These are phyloP conservation scores for Filosporella fistucella DNA, from an alignment of 495 filamentous ascomycete genomes.

Conservation along the genomic window DNA sequence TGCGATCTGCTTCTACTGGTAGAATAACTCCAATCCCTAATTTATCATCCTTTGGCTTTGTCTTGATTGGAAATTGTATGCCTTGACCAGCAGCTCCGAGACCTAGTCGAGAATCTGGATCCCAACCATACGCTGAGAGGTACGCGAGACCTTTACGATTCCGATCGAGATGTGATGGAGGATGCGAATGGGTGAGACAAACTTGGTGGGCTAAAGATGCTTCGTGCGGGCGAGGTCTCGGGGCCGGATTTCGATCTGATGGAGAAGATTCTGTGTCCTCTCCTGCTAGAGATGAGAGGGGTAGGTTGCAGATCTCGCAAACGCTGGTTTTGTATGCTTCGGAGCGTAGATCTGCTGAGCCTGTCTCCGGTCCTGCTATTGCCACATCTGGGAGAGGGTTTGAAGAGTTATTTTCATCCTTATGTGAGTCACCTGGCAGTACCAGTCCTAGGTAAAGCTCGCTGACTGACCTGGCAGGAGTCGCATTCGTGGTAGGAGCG, in stretches of 20 bases:
- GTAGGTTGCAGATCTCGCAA: slow-evolving; percentile 59
- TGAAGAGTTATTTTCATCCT: background rate
- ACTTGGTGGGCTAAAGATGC: slow-evolving; percentile 77
- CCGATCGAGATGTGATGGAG: slow-evolving; percentile 82
- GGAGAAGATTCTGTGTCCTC: slow-evolving; percentile 2
- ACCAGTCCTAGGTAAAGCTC: slow-evolving; percentile 73
- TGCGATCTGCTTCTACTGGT: slow-evolving; percentile 29
- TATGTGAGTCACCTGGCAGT: slow-evolving; percentile 37
- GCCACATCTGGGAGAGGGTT: background rate
- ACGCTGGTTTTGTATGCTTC: slow-evolving; percentile 8
- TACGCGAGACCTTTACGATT: slow-evolving; percentile 68
- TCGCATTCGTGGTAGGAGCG: slow-evolving; percentile 38
- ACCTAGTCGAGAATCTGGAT: slow-evolving; percentile 72
- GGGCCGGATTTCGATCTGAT: background rate
- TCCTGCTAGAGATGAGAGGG: slow-evolving; percentile 29
- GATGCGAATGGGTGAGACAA: slow-evolving; percentile 73
- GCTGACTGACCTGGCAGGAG: slow-evolving; percentile 40
- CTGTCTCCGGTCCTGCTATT: background rate
- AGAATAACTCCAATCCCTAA: slow-evolving; percentile 62
- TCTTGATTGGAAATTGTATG: slow-evolving; percentile 69
- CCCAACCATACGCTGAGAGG: slow-evolving; percentile 78
- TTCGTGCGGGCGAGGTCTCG: slow-evolving; percentile 47
- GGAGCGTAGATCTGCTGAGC: background rate
- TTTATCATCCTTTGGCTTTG: slow-evolving; percentile 66
- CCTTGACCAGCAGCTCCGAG: slow-evolving; percentile 71